Conservation (phyloP, 2,329 filamentous ascomycete species). For the Coniosporium tulheliwenetii region DNA sequence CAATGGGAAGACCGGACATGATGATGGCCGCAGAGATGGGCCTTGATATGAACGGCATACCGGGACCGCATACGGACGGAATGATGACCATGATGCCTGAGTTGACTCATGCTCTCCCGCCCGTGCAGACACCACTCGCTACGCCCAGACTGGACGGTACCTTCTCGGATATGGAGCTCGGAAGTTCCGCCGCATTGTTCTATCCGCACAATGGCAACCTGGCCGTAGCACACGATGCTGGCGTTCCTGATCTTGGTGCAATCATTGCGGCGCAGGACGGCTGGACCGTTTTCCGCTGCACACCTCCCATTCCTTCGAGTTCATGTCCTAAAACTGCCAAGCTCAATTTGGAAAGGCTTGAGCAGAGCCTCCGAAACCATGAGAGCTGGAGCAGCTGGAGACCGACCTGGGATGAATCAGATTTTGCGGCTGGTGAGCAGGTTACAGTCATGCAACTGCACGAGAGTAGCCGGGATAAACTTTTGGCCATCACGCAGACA, state of each 20-base stretch:
- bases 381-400: constrained; percentile 36
- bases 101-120: constrained; percentile 21
- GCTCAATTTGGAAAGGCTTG: constrained; percentile 34
- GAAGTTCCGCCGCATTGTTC: constrained; percentile 24
- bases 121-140: constrained; percentile 29
- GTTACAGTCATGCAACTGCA: constrained; percentile 32
- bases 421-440: constrained; percentile 29
- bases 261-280: constrained; percentile 34
- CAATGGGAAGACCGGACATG: constrained; percentile 25
- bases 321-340: constrained; percentile 34
- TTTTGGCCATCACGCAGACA: constrained; percentile 55
- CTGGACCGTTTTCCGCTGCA: constrained; percentile 38
- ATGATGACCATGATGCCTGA: constrained; percentile 31
- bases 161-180: constrained; percentile 30
- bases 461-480: constrained; percentile 46
- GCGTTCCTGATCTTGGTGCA: constrained; percentile 27
- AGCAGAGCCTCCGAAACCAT: constrained; percentile 34
- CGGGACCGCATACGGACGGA: constrained; percentile 18
- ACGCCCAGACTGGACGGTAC: constrained; percentile 30
- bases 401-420: constrained; percentile 32
- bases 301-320: constrained; percentile 29
- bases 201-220: constrained; percentile 24
- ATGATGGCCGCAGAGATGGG: constrained; percentile 28
- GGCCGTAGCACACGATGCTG: constrained; percentile 6
- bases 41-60: constrained; percentile 26